Evolutionary conservation across 768 basidiomycete genomes (phyloP), one percentile per base, ranked within the genome.

Genomic region (Lepiota subincarnata): DNA sequence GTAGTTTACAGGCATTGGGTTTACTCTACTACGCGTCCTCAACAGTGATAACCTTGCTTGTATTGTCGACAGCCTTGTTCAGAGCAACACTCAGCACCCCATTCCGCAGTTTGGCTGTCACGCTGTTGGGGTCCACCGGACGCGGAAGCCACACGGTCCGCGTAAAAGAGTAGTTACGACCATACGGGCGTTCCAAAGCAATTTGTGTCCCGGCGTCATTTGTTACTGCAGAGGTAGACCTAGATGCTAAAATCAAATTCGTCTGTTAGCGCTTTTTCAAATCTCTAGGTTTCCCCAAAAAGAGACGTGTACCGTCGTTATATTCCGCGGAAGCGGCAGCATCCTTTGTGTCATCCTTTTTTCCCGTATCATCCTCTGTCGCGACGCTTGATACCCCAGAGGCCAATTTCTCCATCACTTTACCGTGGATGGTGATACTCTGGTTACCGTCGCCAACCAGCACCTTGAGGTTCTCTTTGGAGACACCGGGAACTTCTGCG

Each of bases 401-500:
- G n/a, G 48, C 24, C 22, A n/a, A 28, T 22, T 19, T 47, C 24
- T 54, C 53, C 16, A 19, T 48, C 36, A 80, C 67, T 60, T 76
- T 83, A 6, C 89, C 89, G 63, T 87, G 81, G 52, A 92, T 88
- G 3, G 83, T 88, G 53, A 90, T 64, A 56, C 81, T 87, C 52
- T 80, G 75, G 2, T 87, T 88, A 13, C 77, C 80, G 52, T 89
- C 84, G 7, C 86, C 86, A 54, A 91, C 73, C 6, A 81, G 76
- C 47, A 91, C 77, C 51, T 87, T 78, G 7, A 90, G 64, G 60
- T 89, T 82, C 59, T 90, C 87, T 71, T 84, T 89, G 65, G 81
- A 83, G 22, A 91, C 81, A 0, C 89, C 88, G 18, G 89, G 89
- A 22, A 92, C 62, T 61, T 92, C 89, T 1, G 87, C 87, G 61